These are phyloP conservation scores for Vitis rupestris DNA, from an alignment of 164 flowering plant genomes.

Conservation along the genomic window DNA sequence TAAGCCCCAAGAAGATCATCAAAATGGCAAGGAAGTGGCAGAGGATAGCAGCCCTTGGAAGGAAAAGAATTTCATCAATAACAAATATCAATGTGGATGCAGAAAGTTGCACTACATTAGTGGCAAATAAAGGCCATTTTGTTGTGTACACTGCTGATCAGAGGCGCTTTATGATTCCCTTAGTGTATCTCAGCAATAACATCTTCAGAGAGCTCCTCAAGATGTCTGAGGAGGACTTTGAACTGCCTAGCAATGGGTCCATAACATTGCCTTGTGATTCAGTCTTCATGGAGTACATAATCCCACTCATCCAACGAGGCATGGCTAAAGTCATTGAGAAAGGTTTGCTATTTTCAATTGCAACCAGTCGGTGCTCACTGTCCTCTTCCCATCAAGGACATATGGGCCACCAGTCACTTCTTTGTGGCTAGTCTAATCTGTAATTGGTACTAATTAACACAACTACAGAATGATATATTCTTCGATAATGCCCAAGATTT, in stretches of 20 bases:
- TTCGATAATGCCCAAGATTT: too few species aligned
- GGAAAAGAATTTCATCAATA: not conserved
- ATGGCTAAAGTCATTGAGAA: conserved; percentile 4
- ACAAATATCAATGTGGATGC: too few species aligned
- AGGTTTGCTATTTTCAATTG: not conserved
- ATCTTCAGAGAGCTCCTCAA: conserved; percentile 15
- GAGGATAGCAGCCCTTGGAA: not conserved
- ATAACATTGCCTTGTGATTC: conserved; percentile 25
- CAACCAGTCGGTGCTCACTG: too few species aligned
- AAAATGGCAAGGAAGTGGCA: not conserved
- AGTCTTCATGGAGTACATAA: conserved; percentile 6
- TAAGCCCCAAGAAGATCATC: conserved; percentile 1
- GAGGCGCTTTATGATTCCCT: conserved; percentile 18
- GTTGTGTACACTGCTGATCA: conserved; percentile 18
- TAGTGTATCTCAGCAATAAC: conserved; percentile 14
- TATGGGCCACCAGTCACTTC: not conserved
- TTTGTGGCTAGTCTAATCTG: too few species aligned
- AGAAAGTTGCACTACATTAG: not conserved
- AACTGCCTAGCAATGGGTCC: conserved; percentile 18
- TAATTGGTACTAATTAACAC: too few species aligned
- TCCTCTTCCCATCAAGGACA: too few species aligned
- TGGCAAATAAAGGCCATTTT: conserved; percentile 18
- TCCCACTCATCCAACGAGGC: conserved; percentile 3
- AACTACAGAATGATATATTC: too few species aligned
- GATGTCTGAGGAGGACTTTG: conserved; percentile 15